Evolutionary conservation across 163 green algal genomes (phyloP).

Genomic region (Scenedesmus sp.): DNA sequence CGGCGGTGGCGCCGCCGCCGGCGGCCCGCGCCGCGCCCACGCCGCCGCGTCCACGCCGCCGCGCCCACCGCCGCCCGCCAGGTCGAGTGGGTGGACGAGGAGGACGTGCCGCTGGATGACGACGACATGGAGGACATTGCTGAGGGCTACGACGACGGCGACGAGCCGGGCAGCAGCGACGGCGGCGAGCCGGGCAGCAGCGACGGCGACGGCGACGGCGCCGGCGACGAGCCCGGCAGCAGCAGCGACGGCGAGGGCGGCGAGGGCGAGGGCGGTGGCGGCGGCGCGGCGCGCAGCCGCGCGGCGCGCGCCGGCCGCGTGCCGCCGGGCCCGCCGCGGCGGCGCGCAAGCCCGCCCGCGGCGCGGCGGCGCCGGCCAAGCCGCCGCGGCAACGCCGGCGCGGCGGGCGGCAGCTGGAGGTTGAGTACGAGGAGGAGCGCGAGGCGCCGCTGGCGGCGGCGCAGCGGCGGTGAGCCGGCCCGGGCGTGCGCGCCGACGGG

Average conservation of each 20-base stretch:
- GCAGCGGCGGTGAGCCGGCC: constrained; percentile 32
- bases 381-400: constrained; percentile 18
- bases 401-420: constrained; percentile 61
- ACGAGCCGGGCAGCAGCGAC: constrained; percentile 25
- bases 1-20: too few relatives aligned
- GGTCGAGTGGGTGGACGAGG: constrained; percentile 59
- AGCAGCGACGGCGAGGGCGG: constrained; percentile 10
- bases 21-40: too few relatives aligned
- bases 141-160: constrained; percentile 8
- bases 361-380: constrained; percentile 1
- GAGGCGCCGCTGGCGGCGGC: constrained; percentile 40
- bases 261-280: background rate
- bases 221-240: constrained; percentile 5
- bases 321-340: too few relatives aligned
- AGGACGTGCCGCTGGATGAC: constrained; percentile 58
- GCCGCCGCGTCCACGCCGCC: too few relatives aligned
- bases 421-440: constrained; percentile 82
- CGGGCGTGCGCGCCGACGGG: too few relatives aligned
- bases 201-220: background rate
- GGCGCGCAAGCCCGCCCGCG: too few relatives aligned
- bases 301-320: constrained; percentile 15
- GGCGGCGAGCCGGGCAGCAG: constrained; percentile 23
- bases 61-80: too few relatives aligned
- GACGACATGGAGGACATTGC: constrained; percentile 61
- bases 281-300: too few relatives aligned